Conservation (phyloP, 441 rosid genomes). For the Breynia disticha region DNA sequence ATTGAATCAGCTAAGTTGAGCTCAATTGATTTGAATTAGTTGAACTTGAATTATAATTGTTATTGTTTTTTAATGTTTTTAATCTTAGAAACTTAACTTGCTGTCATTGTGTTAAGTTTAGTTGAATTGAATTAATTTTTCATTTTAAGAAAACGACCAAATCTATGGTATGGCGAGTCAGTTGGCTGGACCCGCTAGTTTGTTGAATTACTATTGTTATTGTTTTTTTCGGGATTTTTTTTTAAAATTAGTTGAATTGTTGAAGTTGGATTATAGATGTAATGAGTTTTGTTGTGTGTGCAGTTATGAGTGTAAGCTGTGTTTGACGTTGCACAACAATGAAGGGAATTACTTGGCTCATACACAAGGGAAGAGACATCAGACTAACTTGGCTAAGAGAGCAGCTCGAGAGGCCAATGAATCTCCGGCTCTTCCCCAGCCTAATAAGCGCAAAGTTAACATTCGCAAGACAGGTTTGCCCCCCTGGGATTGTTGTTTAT, state of each 20-base stretch:
- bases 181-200: no score
- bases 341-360: slow-evolving; percentile 97
- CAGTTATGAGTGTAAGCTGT: slow-evolving; percentile 94
- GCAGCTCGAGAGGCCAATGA: slow-evolving; percentile 96
- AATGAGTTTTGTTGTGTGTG: slow-evolving; percentile 16
- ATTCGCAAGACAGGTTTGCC: slow-evolving; percentile 61
- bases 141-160: no score
- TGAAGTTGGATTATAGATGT: background rate
- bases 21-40: no score
- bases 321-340: slow-evolving; percentile 90
- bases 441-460: slow-evolving; percentile 77
- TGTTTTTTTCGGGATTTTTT: no score
- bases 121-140: no score
- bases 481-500: background rate
- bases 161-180: no score
- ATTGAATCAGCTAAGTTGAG: no score
- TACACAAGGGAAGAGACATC: slow-evolving; percentile 94
- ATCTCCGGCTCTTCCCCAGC: slow-evolving; percentile 82
- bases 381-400: slow-evolving; percentile 88
- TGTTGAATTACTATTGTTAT: background rate
- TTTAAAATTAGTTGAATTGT: no score
- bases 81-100: no score
- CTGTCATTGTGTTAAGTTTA: no score
- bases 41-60: background rate
- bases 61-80: no score